Evolutionary conservation across 768 basidiomycete genomes (phyloP), one percentile per base, ranked within the genome.

Genomic region (Mycena galericulata): DNA sequence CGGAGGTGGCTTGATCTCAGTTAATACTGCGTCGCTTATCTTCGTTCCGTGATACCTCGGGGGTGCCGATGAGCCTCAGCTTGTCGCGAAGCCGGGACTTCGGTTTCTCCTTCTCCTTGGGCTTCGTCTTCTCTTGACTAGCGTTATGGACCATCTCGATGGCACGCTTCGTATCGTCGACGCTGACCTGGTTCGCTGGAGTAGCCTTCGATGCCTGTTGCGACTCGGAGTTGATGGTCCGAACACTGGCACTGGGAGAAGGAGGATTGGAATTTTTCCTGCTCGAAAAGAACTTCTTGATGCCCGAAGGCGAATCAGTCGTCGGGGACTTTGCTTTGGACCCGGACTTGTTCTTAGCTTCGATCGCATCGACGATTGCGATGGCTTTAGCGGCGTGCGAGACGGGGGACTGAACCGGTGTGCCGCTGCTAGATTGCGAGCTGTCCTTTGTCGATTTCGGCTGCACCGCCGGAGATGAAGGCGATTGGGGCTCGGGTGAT

Each of bases 361-460:
- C 86, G 62, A 89, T 79, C 7, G 87, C 85, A 57, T 91, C 90
- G 47, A 90, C 79, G 64, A 89, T 83, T 8, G 86, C 89, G 59
- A 91, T 88, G 10, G 89, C 86, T 74, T 90, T 92, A 34, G 88
- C 87, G n/a, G 86, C 79, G 22, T 87, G 75, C 8, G 87, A 82
- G 76, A 74, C 47, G 36, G 57, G 30, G 15, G 65, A 43, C 54
- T 62, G 71, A 32, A 54, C 26, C 6, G 73, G 61, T 41, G 62
- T 45, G 41, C 50, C 30, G 22, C 27, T 60, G 18, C 36, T 36
- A 29, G 64, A 65, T 17, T 62, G 38, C 1, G 65, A 45, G 14
- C 36, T 36, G 29, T 56, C 62, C 20, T 65, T 49, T 38, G 58
- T 40, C 36, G 80, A 74, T 40, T 77, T 79, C 30, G 41, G 30